Conservation (phyloP, 257 asterid genomes). For the Solanum neorickii region DNA sequence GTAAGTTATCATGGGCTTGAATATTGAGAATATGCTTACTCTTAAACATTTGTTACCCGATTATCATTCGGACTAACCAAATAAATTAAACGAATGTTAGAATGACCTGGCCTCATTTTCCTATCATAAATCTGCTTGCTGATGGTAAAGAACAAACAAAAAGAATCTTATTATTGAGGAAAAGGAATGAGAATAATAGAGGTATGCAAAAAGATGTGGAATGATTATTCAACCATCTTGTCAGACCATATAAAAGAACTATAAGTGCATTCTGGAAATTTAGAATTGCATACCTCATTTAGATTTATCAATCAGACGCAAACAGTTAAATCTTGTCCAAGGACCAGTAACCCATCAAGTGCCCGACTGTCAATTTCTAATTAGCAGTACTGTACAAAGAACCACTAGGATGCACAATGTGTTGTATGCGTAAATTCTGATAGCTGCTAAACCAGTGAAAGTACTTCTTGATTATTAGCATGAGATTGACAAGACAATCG, state of each 20-base stretch:
- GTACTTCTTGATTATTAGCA: not conserved
- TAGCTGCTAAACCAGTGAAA: not conserved
- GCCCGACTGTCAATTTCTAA: not conserved
- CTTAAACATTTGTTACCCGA: not conserved
- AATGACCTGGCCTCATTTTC: not conserved
- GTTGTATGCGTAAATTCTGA: not conserved
- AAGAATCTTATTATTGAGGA: not conserved
- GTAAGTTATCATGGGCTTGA: slow-evolving; percentile 41
- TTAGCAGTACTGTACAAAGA: not conserved
- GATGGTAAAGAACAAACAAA: not conserved
- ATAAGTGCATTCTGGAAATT: not conserved
- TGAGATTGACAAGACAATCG: not conserved
- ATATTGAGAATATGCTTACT: not conserved
- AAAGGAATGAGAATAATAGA: not conserved
- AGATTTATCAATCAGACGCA: not conserved
- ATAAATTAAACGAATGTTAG: not conserved
- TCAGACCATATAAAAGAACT: not conserved
- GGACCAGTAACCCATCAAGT: not conserved
- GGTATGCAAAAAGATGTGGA: not conserved
- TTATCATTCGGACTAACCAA: not conserved
- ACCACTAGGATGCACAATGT: not conserved
- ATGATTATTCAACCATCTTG: not conserved
- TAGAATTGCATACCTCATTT: not conserved
- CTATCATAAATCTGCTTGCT: not conserved
- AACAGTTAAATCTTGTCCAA: not conserved